Evolutionary conservation across 73 alveolate species (phyloP), one percentile per base, ranked within the genome.

Genomic region (Paramecium biaurelia): DNA sequence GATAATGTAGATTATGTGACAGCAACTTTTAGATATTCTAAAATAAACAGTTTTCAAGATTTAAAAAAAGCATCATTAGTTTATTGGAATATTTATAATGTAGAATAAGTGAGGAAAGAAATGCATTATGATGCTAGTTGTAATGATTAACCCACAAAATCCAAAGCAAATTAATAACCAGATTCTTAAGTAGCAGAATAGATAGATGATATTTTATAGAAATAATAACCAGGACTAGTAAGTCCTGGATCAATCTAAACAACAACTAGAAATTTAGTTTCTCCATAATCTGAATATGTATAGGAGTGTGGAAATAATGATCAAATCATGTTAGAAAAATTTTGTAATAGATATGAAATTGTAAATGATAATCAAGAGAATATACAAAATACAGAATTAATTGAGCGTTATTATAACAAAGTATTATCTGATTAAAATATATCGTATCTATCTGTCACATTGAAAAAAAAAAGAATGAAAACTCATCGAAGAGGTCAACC

Each of bases 1-100:
- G 90, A 79, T 10, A 63, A 79, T 18, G 53, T 20, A 11, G 90
- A 79, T 20, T 79, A 43, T 20, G 90, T 79, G 23, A 43, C 49
- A 4, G 41, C 35, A 3, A 79, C 90, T 12, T 79, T 79, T 45
- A 14, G 90, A 42, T 79, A 43, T 45, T 21, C 90, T 2, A 79
- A 79, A 79, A 42, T 18, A 23, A 24, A 41, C 30, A 47, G 41
- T 24, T 41, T 79, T 21, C 7, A 79, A 18, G 72, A 26, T 43
- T 11, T 79, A 18, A 79, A 79, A 45, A 23, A 41, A 23, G 56
- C 56, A 20, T 21, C 35, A 8, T 45, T 79, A 47, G 32, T 24
- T 9, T 79, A 42, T 79, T 79, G 90, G 90, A 34, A 34, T 24
- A 20, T 79, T 24, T 18, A 79, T 9, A 38, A 32, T 37, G 11